Evolutionary conservation across 768 basidiomycete genomes (phyloP), one percentile per base, ranked within the genome.

Genomic region (Suillus plorans): DNA sequence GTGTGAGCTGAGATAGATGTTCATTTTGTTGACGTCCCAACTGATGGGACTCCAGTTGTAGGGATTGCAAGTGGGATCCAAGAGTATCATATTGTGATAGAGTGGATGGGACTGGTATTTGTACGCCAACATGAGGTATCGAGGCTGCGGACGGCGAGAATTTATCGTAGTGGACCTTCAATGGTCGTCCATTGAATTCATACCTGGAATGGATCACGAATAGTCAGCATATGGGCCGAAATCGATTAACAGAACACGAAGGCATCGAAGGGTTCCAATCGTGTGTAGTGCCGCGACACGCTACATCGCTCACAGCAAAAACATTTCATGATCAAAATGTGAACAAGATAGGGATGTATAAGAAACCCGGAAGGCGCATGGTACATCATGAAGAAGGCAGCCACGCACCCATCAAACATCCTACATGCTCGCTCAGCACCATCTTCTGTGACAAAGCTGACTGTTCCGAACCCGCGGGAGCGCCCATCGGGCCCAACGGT

Each of bases 91-190:
- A 69, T 8, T 69, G 41, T 5, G 67, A 39, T 20, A 72, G 50
- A 44, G 71, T 55, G 18, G 74, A 65, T 12, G 68, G 53, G 22
- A 45, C 14, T 12, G 52, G 28, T 41, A 71, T 63, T 28, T 66
- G 71, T 68, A 65, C 69, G 64, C 70, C 72, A 60, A 69, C 62
- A 44, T 69, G 64, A 5, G 77, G 68, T 18, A 70, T 66, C 3
- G 70, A 72, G 52, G 74, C 75, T 14, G 72, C 70, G 7, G 73
- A 74, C 28, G 78, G 85, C 2, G 86, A 81, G 73, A 89, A 94
- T 75, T 90, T 92, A 82, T 99, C 97, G 72, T 89, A 92, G 73
- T 95, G 92, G 13, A 98, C 97, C 73, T 95, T 95, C 49, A 98
- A 83, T 10, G 83, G 80, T 34, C 94, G 88, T 5, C 95, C 95